phyloP scores from a whole-genome alignment of 805 yeast genomes.

The Komagataella populi region DNA sequence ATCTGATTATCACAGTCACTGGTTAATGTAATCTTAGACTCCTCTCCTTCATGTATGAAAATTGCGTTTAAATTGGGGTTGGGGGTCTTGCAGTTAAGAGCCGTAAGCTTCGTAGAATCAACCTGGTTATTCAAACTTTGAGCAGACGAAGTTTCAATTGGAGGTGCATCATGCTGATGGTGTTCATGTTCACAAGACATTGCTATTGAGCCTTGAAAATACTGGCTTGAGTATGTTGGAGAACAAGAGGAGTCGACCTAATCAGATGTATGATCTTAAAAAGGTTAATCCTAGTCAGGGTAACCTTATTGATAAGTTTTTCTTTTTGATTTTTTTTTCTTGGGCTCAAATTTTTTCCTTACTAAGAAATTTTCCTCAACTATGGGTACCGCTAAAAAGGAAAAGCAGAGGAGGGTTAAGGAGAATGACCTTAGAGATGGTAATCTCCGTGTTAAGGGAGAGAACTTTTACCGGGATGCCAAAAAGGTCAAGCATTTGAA shows the following conservation, averaged over 20 bases:
- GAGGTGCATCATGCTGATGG: constrained; percentile 33
- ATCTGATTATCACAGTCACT: constrained; percentile 75
- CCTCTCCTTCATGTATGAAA: constrained; percentile 37
- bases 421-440: constrained; percentile 79
- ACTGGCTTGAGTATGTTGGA: not conserved
- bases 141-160: constrained; percentile 55
- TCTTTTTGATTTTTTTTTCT: not conserved
- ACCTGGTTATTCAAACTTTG: constrained; percentile 57
- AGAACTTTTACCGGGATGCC: constrained; percentile 90
- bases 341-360: not conserved
- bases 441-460: constrained; percentile 89
- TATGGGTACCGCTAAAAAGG: constrained; percentile 94
- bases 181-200: constrained; percentile 12
- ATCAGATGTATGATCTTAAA: not conserved
- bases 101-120: constrained; percentile 43
- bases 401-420: constrained; percentile 73
- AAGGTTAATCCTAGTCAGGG: not conserved
- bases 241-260: not conserved
- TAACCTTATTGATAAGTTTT: not conserved
- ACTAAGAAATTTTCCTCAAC: constrained; percentile 1
- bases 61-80: constrained; percentile 34
- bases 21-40: constrained; percentile 28
- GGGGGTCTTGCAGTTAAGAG: constrained; percentile 46
- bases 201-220: not conserved
- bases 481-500: constrained; percentile 79